Conservation (phyloP, 176 grass and related monocot genomes). For the Triticum urartu region DNA sequence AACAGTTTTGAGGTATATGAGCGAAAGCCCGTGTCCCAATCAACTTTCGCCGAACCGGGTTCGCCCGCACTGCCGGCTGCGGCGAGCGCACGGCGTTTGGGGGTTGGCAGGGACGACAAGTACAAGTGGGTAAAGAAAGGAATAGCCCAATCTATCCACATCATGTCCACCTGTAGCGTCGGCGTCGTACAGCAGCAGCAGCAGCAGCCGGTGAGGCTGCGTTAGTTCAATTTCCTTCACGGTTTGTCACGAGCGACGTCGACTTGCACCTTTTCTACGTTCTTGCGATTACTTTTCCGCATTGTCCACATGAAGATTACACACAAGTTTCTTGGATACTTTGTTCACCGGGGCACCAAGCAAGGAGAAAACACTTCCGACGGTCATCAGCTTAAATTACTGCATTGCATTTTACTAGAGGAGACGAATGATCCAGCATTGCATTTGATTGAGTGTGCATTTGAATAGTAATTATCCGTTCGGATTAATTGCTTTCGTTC, state of each 20-base stretch:
- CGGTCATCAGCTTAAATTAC: no score
- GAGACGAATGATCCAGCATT: no score
- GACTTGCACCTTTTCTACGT: conserved; percentile 17
- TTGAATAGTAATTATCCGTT: background rate
- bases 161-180: background rate
- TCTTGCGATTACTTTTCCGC: background rate
- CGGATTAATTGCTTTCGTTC: background rate
- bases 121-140: background rate
- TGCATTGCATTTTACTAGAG: no score
- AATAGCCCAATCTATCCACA: background rate
- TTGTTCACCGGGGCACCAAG: no score
- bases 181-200: background rate
- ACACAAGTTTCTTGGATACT: background rate
- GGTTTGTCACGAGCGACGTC: background rate
- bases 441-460: no score
- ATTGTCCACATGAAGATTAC: background rate
- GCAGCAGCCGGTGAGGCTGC: background rate
- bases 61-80: background rate
- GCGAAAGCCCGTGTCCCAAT: background rate
- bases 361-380: no score
- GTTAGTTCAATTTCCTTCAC: background rate
- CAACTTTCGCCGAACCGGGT: background rate
- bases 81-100: conserved; percentile 11
- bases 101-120: conserved; percentile 7
- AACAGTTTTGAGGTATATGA: no score